Percentiles rank a stretch among this genome's conserved stretches.
phyloP scores from a whole-genome alignment of 495 filamentous ascomycete genomes.

The Hypoxylon cercidicola region DNA sequence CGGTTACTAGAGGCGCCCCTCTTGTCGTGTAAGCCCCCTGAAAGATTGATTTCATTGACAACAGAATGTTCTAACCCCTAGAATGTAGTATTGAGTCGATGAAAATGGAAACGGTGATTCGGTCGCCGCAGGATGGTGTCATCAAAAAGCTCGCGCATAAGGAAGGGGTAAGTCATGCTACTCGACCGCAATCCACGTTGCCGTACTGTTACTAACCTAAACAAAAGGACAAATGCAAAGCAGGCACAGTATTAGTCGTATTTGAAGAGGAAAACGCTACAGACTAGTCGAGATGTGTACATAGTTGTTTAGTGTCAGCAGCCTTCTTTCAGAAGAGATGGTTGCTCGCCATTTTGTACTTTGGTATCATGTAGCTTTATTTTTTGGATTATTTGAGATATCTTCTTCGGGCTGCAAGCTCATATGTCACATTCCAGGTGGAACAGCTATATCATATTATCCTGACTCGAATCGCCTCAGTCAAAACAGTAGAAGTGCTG shows the following conservation, averaged over 20 bases:
- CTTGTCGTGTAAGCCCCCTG: constrained; percentile 75
- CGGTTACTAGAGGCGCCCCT: constrained; percentile 84
- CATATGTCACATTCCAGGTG: no score
- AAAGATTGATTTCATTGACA: neutral
- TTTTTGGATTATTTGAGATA: no score
- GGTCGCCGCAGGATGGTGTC: constrained; percentile 84
- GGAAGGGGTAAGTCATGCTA: constrained; percentile 75
- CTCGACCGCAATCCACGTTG: neutral
- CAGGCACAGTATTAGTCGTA: constrained; percentile 64
- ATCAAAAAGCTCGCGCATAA: constrained; percentile 85
- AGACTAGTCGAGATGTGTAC: constrained; percentile 10
- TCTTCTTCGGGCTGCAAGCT: no score
- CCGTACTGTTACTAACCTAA: constrained; percentile 27
- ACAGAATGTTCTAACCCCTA: constrained; percentile 23
- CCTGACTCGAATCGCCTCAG: no score
- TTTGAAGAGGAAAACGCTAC: constrained; percentile 58
- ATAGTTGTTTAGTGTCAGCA: neutral
- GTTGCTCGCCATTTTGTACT: neutral
- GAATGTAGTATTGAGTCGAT: constrained; percentile 84
- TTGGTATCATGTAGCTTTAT: no score
- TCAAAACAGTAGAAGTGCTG: no score
- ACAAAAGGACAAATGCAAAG: constrained; percentile 66
- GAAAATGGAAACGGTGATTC: constrained; percentile 99
- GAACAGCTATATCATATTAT: no score
- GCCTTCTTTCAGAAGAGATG: neutral